Evolutionary conservation across 352 stramenopile species (phyloP).

Genomic region (Saprolegnia diclina): DNA sequence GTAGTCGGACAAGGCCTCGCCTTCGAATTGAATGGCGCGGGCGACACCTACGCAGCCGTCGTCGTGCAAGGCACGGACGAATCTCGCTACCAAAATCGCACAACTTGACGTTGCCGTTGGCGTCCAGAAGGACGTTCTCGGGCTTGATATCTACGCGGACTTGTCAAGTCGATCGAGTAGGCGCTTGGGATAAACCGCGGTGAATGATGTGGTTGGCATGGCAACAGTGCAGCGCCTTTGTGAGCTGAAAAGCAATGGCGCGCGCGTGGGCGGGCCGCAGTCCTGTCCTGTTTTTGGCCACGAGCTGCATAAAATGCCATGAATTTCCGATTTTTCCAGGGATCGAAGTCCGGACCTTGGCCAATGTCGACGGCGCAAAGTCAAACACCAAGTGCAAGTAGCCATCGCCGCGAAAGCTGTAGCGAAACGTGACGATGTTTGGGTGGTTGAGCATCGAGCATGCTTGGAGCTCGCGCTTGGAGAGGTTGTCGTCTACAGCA

Average conservation of each 20-base stretch:
- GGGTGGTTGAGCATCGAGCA: conserved; percentile 78
- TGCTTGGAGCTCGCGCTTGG: conserved; percentile 72
- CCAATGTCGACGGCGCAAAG: conserved; percentile 58
- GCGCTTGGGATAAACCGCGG: conserved; percentile 40
- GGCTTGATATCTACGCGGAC: conserved; percentile 60
- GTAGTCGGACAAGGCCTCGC: conserved; percentile 70
- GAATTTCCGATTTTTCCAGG: background rate
- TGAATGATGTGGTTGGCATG: conserved; percentile 77
- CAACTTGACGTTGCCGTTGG: conserved; percentile 59
- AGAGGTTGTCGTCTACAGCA: conserved; percentile 59
- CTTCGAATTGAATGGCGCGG: conserved; percentile 69
- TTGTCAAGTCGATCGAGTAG: background rate
- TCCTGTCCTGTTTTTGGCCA: conserved; percentile 55
- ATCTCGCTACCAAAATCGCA: conserved; percentile 57
- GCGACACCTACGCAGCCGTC: conserved; percentile 40
- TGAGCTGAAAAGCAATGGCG: conserved; percentile 62
- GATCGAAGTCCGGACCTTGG: conserved; percentile 40
- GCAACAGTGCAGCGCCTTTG: conserved; percentile 67
- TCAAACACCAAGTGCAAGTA: conserved; percentile 76
- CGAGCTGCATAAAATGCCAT: conserved; percentile 31
- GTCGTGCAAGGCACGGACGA: background rate
- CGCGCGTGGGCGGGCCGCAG: conserved; percentile 46
- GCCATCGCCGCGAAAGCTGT: conserved; percentile 74
- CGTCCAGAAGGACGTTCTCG: conserved; percentile 77
- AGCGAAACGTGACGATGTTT: conserved; percentile 75